Conservation (phyloP, 768 basidiomycete genomes). For the Mycena indigotica region DNA sequence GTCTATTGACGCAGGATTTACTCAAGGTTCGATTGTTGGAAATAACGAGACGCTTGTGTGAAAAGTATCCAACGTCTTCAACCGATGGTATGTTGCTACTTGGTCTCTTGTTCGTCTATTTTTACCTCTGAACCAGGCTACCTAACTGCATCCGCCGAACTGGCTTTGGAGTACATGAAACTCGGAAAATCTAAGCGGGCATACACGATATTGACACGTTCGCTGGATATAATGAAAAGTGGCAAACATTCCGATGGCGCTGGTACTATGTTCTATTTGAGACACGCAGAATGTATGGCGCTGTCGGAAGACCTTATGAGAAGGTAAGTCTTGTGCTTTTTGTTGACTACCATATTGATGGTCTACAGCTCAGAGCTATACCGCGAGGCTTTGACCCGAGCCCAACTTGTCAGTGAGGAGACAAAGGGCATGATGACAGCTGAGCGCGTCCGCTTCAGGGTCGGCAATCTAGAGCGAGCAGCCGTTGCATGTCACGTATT, state of each 20-base stretch:
- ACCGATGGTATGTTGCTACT: conserved; percentile 46
- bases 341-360: conserved; percentile 2
- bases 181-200: conserved; percentile 79
- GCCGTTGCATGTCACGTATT: conserved; percentile 74
- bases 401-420: conserved; percentile 40
- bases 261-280: conserved; percentile 56
- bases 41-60: conserved; percentile 60
- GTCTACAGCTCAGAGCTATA: conserved; percentile 51
- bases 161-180: conserved; percentile 78
- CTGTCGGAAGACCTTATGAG: conserved; percentile 56
- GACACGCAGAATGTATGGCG: conserved; percentile 68
- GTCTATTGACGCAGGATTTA: conserved; percentile 66
- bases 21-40: conserved; percentile 70
- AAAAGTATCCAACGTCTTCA: conserved; percentile 43
- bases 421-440: conserved; percentile 54
- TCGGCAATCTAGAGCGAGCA: conserved; percentile 62
- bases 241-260: conserved; percentile 49
- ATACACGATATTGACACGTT: conserved; percentile 60
- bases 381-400: conserved; percentile 57
- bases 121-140: conserved; percentile 48
- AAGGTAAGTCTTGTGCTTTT: conserved; percentile 45
- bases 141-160: conserved; percentile 61
- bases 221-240: conserved; percentile 47
- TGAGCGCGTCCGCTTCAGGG: conserved; percentile 61
- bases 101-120: not conserved